phyloP scores from a whole-genome alignment of 495 filamentous ascomycete species.

The Parmelia sp. region DNA sequence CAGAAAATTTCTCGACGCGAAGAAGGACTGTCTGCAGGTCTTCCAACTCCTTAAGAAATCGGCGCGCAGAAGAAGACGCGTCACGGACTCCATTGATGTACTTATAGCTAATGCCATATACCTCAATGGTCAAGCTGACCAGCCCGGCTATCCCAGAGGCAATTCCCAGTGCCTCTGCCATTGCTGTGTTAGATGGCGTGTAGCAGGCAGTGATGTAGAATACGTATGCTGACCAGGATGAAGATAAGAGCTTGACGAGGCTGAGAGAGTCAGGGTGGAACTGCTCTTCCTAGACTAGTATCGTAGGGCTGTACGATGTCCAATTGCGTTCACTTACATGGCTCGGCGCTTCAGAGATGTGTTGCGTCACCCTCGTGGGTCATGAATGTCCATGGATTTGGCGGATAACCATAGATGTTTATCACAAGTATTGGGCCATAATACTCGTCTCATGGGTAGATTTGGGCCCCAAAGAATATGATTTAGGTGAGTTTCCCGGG shows the following conservation, averaged over 20 bases:
- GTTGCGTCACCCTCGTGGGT: too few species aligned
- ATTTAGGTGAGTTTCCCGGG: too few species aligned
- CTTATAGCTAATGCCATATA: conserved; percentile 8
- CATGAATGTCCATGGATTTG: too few species aligned
- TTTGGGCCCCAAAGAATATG: too few species aligned
- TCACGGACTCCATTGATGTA: conserved; percentile 4
- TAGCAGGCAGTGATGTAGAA: not conserved
- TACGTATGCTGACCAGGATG: not conserved
- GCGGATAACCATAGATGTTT: too few species aligned
- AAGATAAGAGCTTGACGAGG: not conserved
- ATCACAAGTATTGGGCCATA: too few species aligned
- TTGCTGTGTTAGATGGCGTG: not conserved
- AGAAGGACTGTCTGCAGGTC: not conserved
- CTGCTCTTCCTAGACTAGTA: not conserved
- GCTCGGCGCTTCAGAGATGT: too few species aligned
- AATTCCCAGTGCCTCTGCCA: conserved; percentile 8
- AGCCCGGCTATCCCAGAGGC: conserved; percentile 7
- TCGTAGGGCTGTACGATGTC: not conserved
- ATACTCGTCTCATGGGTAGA: too few species aligned
- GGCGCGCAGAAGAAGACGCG: conserved; percentile 1
- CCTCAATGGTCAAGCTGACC: conserved; percentile 10
- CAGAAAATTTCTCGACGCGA: not conserved
- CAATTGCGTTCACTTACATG: not conserved
- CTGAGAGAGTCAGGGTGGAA: not conserved
- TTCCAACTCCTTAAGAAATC: not conserved